Evolutionary conservation across 1,284 basidiomycete species (phyloP), one percentile per base, ranked within the genome.

Genomic region (Trametes polyzona): DNA sequence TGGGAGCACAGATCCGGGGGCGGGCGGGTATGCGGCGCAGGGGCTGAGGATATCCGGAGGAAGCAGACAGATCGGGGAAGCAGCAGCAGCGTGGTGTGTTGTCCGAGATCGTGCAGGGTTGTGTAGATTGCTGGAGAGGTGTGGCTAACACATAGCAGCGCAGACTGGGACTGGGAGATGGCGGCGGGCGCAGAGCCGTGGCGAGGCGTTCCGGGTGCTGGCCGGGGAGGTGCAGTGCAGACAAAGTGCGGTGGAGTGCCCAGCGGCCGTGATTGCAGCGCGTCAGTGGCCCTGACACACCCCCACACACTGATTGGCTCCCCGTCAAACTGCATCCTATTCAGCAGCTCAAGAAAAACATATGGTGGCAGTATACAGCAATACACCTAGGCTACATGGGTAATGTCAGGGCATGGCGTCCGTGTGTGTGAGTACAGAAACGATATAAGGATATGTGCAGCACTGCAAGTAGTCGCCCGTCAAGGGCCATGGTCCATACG

Each of bases 391-490:
- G 60, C 57, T 62, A 58, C 60, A 62, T 52, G 50, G 48, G 49
- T 39, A 55, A 46, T 56, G 53, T 62, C 53, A 53, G 35, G 47
- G 52, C 59, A 58, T 55, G 47, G 46, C 19, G 36, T 47, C 36
- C 43, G 35, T 47, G 27, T 27, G 48, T 10, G 30, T 8, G 6
- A 21, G 32, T 47, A 17, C 30, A 6, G 12, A 32, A 33, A 44
- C 14, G 49, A n/a, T 56, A 61, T 61, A 58, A 61, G 26, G 55
- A 58, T 61, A 61, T 43, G 32, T 27, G n/a, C n/a, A n/a, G n/a
- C n/a, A n/a, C n/a, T n/a, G n/a, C n/a, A n/a, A 27, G 29, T 29
- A 44, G 42, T 42, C 44, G 44, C 52, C 52, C 43, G 47, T 53
- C 52, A 40, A 53, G 52, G 52, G 42, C 52, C 27, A 21, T 33